phyloP scores from a whole-genome alignment of 2,329 filamentous ascomycete species.

The Mariannaea elegans region DNA sequence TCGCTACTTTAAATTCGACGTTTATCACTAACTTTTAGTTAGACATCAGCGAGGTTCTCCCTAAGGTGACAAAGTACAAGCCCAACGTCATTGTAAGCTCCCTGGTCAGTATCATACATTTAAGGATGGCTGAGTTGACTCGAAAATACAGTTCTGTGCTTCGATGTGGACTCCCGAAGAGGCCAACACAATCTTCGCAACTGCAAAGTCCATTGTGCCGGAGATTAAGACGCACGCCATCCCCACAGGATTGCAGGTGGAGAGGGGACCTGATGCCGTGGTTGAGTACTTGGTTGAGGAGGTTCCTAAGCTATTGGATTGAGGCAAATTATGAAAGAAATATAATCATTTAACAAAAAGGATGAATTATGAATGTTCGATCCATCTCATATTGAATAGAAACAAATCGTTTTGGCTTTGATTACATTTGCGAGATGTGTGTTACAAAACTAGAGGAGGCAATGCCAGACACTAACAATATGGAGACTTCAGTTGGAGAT shows the following conservation, averaged over 20 bases:
- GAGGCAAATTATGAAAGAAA: neutral
- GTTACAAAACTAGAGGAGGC: too few relatives aligned
- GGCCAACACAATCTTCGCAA: slow-evolving; percentile 53
- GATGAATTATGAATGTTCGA: neutral
- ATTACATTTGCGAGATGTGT: too few relatives aligned
- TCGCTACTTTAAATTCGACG: neutral
- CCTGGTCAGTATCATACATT: neutral
- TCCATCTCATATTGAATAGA: neutral
- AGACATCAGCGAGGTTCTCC: slow-evolving; percentile 65
- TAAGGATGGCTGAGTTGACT: neutral
- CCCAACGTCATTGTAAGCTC: slow-evolving; percentile 43
- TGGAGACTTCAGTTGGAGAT: too few relatives aligned
- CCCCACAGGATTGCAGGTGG: slow-evolving; percentile 62
- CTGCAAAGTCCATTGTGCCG: slow-evolving; percentile 54
- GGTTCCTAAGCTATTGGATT: slow-evolving; percentile 42
- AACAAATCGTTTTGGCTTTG: too few relatives aligned
- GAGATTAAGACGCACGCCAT: slow-evolving; percentile 61
- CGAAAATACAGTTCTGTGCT: slow-evolving; percentile 62
- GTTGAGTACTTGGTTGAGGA: slow-evolving; percentile 60
- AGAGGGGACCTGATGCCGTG: slow-evolving; percentile 63
- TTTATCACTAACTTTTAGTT: neutral
- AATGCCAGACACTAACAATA: too few relatives aligned
- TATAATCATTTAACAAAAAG: neutral
- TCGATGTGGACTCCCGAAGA: slow-evolving; percentile 62
- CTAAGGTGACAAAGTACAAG: slow-evolving; percentile 54